Conservation (phyloP, 2,329 filamentous ascomycete genomes). For the Cercospora zeae-maydis region DNA sequence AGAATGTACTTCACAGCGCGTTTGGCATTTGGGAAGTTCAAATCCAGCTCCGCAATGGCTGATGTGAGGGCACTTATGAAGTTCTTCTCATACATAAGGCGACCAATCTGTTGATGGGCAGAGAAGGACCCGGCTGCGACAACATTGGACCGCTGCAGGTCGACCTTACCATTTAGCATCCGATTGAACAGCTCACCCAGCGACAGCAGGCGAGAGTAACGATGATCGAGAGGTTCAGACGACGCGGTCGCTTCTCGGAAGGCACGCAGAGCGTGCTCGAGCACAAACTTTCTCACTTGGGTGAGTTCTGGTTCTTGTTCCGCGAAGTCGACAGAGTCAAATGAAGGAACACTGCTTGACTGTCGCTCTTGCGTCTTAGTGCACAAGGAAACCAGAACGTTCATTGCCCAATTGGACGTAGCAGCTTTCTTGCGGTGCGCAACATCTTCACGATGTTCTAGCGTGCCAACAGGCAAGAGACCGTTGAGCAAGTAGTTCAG, state of each 20-base stretch:
- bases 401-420: slow-evolving; percentile 81
- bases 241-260: slow-evolving; percentile 84
- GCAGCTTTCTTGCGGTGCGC: slow-evolving; percentile 77
- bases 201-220: slow-evolving; percentile 82
- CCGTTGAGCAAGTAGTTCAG: slow-evolving; percentile 90
- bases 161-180: slow-evolving; percentile 77
- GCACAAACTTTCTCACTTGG: slow-evolving; percentile 89
- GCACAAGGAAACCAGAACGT: slow-evolving; percentile 80
- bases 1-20: slow-evolving; percentile 95
- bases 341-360: slow-evolving; percentile 28
- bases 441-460: slow-evolving; percentile 70
- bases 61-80: slow-evolving; percentile 84
- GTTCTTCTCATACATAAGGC: slow-evolving; percentile 98
- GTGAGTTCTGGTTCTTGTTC: slow-evolving; percentile 80
- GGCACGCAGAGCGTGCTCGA: slow-evolving; percentile 86
- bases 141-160: slow-evolving; percentile 45
- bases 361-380: slow-evolving; percentile 80
- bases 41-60: slow-evolving; percentile 90
- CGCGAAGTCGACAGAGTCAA: slow-evolving; percentile 41
- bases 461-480: slow-evolving; percentile 63
- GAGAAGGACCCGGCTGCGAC: slow-evolving; percentile 18
- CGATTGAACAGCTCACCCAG: slow-evolving; percentile 89
- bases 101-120: slow-evolving; percentile 79
- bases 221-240: slow-evolving; percentile 73
- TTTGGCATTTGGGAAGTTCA: slow-evolving; percentile 91